phyloP scores from a whole-genome alignment of 2,329 filamentous ascomycete species.

The Colletotrichum brevisporum region DNA sequence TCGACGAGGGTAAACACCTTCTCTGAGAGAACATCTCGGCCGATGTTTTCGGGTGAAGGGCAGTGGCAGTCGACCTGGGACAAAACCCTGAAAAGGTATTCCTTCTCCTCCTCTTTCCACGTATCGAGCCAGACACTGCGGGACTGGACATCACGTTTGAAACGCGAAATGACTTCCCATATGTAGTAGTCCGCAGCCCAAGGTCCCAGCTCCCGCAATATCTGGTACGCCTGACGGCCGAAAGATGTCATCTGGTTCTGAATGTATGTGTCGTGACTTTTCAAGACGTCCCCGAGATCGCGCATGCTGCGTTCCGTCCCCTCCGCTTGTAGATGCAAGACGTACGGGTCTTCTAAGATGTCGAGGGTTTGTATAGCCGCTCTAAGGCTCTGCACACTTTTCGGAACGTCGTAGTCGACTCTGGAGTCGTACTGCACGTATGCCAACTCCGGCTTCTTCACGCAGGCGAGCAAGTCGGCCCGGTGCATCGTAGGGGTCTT shows the following conservation, averaged over 20 bases:
- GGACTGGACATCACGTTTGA: conserved; percentile 44
- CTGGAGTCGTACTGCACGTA: conserved; percentile 50
- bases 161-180: conserved; percentile 58
- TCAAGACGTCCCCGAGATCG: conserved; percentile 55
- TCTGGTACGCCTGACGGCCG: conserved; percentile 61
- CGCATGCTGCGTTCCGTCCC: conserved; percentile 57
- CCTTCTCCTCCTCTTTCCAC: conserved; percentile 65
- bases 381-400: conserved; percentile 60
- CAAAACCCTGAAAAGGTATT: conserved; percentile 67
- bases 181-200: conserved; percentile 81
- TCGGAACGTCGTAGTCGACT: conserved; percentile 45
- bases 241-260: conserved; percentile 71
- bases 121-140: conserved; percentile 51
- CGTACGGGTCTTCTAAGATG: conserved; percentile 72
- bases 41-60: conserved; percentile 41
- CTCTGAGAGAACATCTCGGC: conserved; percentile 60
- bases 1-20: conserved; percentile 70
- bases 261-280: conserved; percentile 64
- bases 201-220: conserved; percentile 72
- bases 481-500: conserved; percentile 78
- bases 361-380: conserved; percentile 61
- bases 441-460: conserved; percentile 74
- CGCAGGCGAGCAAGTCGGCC: conserved; percentile 76
- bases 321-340: conserved; percentile 62
- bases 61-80: conserved; percentile 49